Base-by-base conservation (phyloP, 768 basidiomycete genomes). In the Holtermannia corniformis region DNA sequence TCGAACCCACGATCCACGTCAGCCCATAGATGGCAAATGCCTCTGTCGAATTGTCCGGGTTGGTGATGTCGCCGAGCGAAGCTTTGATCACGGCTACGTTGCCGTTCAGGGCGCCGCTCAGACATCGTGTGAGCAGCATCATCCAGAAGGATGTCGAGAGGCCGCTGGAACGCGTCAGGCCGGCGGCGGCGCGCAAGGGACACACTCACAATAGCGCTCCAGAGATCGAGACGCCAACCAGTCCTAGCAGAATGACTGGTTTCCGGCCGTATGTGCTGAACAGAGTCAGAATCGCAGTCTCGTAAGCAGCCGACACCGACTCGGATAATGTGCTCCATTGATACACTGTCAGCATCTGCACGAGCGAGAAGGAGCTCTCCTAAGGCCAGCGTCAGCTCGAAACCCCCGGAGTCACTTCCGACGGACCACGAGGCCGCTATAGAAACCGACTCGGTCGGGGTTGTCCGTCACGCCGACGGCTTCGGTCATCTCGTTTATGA, bases 401-500 rank as follows among this genome's bases (percentile, higher is more conserved):
- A 7, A 37, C 16, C 32, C 32, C 32, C 7, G n/a, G n/a, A n/a
- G n/a, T n/a, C n/a, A 7, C 32, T 37, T 7, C 32, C 13, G 14
- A 57, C 70, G 50, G 47, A 67, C 71, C 3, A 74, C 61, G 5
- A 74, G 49, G 7, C 73, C 73, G 23, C 67, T 70, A 44, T 70
- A 72, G 44, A 71, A 73, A n/a, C 72, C 71, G 23, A 70, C 55
- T 44, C 57, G 41, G 51, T 67, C 65, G 5, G 65, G 59, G 59
- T 65, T 63, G 47, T 64, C 66, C n/a, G 64, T 70, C 32, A 64
- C 64, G 16, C 56, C 60, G 19, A 66, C 44, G 44, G 65, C 63
- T 40, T 63, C 64, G 11, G 66, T 60, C 67, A 73, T 70, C 54
- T 74, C 70, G 53, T 74, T 74, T 46, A 74, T 68, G 56, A 74